Conservation (phyloP, 2,329 filamentous ascomycete species). For the Neonectria neomacrospora region DNA sequence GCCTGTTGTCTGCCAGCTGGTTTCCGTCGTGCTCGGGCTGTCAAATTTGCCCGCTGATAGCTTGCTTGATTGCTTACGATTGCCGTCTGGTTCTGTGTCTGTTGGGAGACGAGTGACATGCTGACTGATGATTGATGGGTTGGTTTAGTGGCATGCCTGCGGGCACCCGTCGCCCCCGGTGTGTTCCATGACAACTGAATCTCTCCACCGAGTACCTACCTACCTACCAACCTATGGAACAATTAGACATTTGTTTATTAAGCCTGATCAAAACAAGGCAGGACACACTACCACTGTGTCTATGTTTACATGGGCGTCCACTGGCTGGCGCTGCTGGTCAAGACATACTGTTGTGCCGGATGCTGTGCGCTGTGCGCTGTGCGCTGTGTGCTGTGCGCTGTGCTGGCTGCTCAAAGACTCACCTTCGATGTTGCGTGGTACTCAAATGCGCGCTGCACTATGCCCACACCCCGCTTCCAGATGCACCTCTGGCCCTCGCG, state of each 20-base stretch:
- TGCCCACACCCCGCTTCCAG: constrained; percentile 11
- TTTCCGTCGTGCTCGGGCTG: constrained; percentile 3
- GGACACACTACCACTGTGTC: background rate
- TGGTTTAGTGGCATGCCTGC: constrained; percentile 20
- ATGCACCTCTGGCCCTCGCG: constrained; percentile 10
- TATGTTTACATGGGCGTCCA: background rate
- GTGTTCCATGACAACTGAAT: constrained; percentile 2
- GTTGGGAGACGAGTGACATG: constrained; percentile 11
- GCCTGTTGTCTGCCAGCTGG: constrained; percentile 6
- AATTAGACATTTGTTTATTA: background rate
- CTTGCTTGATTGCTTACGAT: constrained; percentile 20
- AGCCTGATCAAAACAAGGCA: constrained; percentile 2
- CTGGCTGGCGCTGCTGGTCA: background rate
- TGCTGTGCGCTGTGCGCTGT: constrained; percentile 8
- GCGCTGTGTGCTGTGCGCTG: constrained; percentile 22
- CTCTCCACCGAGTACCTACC: constrained; percentile 4
- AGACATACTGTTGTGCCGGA: constrained; percentile 11
- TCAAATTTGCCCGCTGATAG: constrained; percentile 16
- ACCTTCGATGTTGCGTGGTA: constrained; percentile 27
- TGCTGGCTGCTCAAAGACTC: constrained; percentile 21
- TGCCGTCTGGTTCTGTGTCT: constrained; percentile 5
- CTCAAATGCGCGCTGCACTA: constrained; percentile 25
- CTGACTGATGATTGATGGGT: constrained; percentile 23
- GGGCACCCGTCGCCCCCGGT: constrained; percentile 24
- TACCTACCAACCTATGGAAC: too few relatives aligned